Evolutionary conservation across 805 yeast genomes (phyloP), one percentile per base, ranked within the genome.

Genomic region (Myxozyma vanderwaltii): DNA sequence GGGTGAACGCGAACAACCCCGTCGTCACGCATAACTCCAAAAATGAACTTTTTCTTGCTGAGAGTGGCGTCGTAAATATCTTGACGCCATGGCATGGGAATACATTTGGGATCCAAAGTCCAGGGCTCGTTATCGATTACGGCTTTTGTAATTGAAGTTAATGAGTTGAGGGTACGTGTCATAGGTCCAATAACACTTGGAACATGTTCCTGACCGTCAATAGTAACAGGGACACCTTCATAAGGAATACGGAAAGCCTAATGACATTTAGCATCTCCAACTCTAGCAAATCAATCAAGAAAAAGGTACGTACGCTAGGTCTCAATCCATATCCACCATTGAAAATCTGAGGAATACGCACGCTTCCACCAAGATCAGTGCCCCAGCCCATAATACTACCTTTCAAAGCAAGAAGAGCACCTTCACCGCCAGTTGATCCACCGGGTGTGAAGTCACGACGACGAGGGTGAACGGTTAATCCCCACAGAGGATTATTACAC

Each of bases 371-470:
- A 55, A 81, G 78, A 64, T 82, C 86, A 13, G 80, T 73, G 1
- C 84, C 84, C 52, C 69, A 51, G 76, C 84, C 91, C 44, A 86
- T 49, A 73, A 77, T 74, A 8, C 81, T 74, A 3, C 82, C 83
- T 56, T 72, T 71, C 54, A 78, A 57, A 0, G 75, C 76, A 2
- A 79, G 64, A 38, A 82, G 68, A 4, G 83, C 81, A n/a, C 80
- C 82, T 54, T 81, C 86, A 47, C 86, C 86, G 6, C 84, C 84
- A 8, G 83, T 77, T 5, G 82, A 78, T 1, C 86, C 86, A 45
- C 86, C 86, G 23, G 82, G 69, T 13, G 79, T 75, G 53, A 79
- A 66, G 10, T 68, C 70, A 26, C 80, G 69, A 63, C 79, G 79
- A 56, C 73, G 68, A 0, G 85, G 80, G 68, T 80, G 80, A 27